Evolutionary conservation across 2,329 filamentous ascomycete genomes (phyloP).

Genomic region (Cladosporium sp.): DNA sequence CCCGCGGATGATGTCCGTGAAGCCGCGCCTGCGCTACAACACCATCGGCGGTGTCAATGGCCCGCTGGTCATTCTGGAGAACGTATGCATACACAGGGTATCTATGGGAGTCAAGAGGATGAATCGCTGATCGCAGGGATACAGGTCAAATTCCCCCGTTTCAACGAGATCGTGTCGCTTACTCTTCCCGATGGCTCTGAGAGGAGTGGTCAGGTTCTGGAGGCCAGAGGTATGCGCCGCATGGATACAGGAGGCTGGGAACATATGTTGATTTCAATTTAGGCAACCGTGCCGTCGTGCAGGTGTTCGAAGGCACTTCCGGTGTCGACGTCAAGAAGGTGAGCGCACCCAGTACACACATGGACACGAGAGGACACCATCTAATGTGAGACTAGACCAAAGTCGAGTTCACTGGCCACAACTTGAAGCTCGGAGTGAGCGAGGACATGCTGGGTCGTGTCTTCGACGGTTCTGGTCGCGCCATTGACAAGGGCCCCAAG

Average conservation of each 20-base stretch:
- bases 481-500: conserved; percentile 98
- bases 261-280: conserved; percentile 24
- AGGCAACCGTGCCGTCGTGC: conserved; percentile 93
- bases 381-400: conserved; percentile 65
- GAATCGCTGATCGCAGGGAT: conserved; percentile 22
- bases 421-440: conserved; percentile 96
- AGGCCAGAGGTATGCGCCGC: conserved; percentile 77
- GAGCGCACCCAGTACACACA: conserved; percentile 20
- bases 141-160: conserved; percentile 95
- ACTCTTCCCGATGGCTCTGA: conserved; percentile 94
- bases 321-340: conserved; percentile 98
- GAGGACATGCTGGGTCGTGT: conserved; percentile 99
- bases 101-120: neutral
- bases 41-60: conserved; percentile 98
- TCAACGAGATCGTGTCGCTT: conserved; percentile 96
- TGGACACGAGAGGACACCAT: neutral
- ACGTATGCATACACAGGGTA: conserved; percentile 61
- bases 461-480: conserved; percentile 95
- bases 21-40: conserved; percentile 87
- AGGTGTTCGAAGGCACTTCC: conserved; percentile 96
- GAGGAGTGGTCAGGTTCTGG: conserved; percentile 91
- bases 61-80: conserved; percentile 94
- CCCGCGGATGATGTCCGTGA: conserved; percentile 59
- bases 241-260: neutral
- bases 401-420: conserved; percentile 96